Evolutionary conservation across 2,329 filamentous ascomycete species (phyloP).

Genomic region (Penicillium sumatraense): DNA sequence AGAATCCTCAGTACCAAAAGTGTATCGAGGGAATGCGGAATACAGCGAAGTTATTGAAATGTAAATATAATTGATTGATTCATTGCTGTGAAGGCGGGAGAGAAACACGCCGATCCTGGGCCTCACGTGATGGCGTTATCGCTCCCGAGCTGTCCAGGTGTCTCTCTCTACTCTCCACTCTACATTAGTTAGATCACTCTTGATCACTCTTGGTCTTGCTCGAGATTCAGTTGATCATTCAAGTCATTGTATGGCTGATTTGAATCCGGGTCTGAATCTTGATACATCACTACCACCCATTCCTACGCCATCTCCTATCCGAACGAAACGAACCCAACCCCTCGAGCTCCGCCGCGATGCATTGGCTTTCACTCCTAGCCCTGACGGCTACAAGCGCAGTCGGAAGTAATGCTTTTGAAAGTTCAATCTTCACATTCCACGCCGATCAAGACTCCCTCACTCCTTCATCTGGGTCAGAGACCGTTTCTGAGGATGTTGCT

Average conservation of each 20-base stretch:
- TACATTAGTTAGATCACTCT: too few relatives aligned
- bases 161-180: too few relatives aligned
- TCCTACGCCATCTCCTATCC: not conserved
- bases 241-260: not conserved
- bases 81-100: too few relatives aligned
- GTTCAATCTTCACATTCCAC: slow-evolving; percentile 40
- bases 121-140: slow-evolving; percentile 18
- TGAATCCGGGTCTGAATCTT: too few relatives aligned
- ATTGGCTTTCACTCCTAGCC: slow-evolving; percentile 31
- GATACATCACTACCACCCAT: not conserved
- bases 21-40: too few relatives aligned
- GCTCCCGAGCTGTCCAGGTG: too few relatives aligned
- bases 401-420: slow-evolving; percentile 35
- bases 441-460: slow-evolving; percentile 5
- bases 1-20: slow-evolving; percentile 1
- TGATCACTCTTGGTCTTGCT: too few relatives aligned
- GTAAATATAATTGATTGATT: too few relatives aligned
- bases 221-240: too few relatives aligned
- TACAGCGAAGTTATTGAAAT: too few relatives aligned
- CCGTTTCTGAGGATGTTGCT: slow-evolving; percentile 37
- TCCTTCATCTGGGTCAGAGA: slow-evolving; percentile 2
- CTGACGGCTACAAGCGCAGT: slow-evolving; percentile 30
- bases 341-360: slow-evolving; percentile 27
- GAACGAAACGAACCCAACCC: not conserved
- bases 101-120: not conserved